Base-by-base conservation (phyloP, 352 stramenopile genomes). In the Phytopythium mirpurense region DNA sequence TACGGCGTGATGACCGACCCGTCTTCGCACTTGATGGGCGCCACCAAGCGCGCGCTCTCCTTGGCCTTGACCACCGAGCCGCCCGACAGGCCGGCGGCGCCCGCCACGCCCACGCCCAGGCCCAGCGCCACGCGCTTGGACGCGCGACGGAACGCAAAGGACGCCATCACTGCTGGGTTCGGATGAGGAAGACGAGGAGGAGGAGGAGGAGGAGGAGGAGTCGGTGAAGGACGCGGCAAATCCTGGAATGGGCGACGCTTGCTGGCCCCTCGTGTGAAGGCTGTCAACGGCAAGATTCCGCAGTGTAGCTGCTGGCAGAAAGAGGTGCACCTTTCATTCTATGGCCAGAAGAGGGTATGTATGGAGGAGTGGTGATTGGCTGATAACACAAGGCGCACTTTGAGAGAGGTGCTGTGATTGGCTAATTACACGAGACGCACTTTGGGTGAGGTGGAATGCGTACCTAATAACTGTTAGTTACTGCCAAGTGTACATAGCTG, bases 1-100 rank as follows among this genome's bases (percentile, higher is more conserved):
- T 90, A 94, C 27, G 84, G 84, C 55, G 81, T 74, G 66, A 94
- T 93, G 55, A 78, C 76, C 26, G 81, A 86, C 46, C 84, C 84
- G 56, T 94, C 84, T 34, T 94, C 82, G 64, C 84, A 94, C 60
- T 70, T 70, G 60, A 94, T 93, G 15, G 82, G 78, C 35, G 76
- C 68, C 26, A 94, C 80, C 47, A 91, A 74, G 9, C 34, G 68
- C 32, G 32, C 31, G 34, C 70, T 70, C 59, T 92, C 82, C 56
- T 92, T 92, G 56, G 82, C 82, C n/a, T 68, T 78, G 47, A 90
- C 71, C 49, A 90, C 74, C 19, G 78, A 62, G 24, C 65, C 62
- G 35, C 76, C 78, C 0, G 81, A 86, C 56, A 91, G 70, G 11
- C 74, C 78, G 15, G 61, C 56, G 48, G 77, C 67, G 44, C 72